phyloP scores from a whole-genome alignment of 2,329 filamentous ascomycete species.

The Xylaria sp. region DNA sequence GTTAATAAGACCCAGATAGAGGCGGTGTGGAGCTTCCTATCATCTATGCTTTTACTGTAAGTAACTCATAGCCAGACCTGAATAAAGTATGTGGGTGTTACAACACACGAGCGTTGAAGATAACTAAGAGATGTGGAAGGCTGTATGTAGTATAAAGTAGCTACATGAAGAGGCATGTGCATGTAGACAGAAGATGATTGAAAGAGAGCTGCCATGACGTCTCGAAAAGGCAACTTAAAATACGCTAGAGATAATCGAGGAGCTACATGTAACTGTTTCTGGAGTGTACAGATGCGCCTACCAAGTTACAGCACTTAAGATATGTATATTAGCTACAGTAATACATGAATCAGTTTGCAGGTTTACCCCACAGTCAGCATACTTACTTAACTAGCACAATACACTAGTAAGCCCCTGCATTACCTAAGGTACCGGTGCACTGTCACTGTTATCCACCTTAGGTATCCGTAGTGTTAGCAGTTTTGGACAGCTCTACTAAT shows the following conservation, averaged over 20 bases:
- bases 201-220: constrained; percentile 14
- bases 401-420: neutral
- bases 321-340: neutral
- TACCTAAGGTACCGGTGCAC: no score
- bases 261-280: neutral
- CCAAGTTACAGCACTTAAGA: neutral
- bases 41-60: no score
- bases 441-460: no score
- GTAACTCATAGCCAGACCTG: neutral
- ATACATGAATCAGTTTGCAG: neutral
- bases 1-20: neutral
- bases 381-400: neutral
- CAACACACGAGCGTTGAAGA: neutral
- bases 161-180: no score
- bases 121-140: neutral
- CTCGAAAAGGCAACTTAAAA: constrained; percentile 28
- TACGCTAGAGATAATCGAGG: constrained; percentile 20
- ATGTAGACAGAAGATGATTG: neutral
- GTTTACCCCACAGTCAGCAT: neutral
- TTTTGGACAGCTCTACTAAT: constrained; percentile 17
- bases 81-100: neutral
- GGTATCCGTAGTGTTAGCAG: neutral
- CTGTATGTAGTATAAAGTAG: neutral
- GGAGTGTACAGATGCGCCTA: neutral
- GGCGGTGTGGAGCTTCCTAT: neutral